These are phyloP conservation scores for Alopecurus myosuroides DNA, from an alignment of 176 grass and related monocot species.

Conservation along the genomic window DNA sequence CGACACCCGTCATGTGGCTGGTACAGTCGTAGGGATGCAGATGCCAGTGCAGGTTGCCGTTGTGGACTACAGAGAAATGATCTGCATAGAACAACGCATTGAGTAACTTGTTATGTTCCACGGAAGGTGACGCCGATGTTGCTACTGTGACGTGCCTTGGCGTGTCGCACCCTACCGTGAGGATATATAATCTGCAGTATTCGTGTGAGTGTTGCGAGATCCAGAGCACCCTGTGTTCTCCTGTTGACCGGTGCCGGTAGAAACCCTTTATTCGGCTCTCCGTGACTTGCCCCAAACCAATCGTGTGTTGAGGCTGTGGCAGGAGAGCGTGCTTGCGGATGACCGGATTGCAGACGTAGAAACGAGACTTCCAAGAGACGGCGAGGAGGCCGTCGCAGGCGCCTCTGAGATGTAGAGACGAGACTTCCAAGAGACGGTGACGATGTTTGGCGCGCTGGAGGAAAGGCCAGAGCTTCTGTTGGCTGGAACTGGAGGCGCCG, in stretches of 20 bases:
- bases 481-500: too few species aligned
- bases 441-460: too few species aligned
- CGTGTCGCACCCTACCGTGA: neutral
- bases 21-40: too few species aligned
- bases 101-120: neutral
- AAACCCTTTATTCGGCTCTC: neutral
- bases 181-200: neutral
- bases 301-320: neutral
- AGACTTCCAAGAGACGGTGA: neutral
- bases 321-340: neutral
- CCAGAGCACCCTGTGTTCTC: neutral
- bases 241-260: neutral
- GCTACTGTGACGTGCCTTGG: neutral
- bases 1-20: neutral
- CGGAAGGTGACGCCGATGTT: neutral
- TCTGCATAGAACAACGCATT: neutral
- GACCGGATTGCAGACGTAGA: neutral
- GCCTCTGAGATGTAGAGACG: neutral
- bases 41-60: neutral
- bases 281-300: neutral
- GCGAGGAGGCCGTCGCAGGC: neutral
- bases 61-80: neutral
- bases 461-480: too few species aligned
- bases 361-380: neutral
- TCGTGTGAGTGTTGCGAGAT: neutral